Evolutionary conservation across 352 stramenopile species (phyloP).

Genomic region (Globisporangium ultimum): DNA sequence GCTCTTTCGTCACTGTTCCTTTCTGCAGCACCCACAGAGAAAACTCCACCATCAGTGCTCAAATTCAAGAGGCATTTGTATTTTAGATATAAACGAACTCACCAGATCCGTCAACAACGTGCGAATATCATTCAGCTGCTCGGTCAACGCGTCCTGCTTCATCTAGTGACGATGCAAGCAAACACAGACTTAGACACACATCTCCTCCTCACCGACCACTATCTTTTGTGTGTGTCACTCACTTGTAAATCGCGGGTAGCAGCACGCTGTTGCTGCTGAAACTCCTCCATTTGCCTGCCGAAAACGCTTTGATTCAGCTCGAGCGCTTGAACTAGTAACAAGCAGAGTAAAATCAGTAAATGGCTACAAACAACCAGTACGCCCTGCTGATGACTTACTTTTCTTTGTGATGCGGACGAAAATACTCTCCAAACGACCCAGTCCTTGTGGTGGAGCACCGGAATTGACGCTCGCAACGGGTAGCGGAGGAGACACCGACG

Average conservation of each 20-base stretch:
- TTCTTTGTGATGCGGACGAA: constrained; percentile 86
- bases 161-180: constrained; percentile 12
- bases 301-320: constrained; percentile 67
- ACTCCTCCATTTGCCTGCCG: constrained; percentile 51
- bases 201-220: too few relatives aligned
- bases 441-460: constrained; percentile 32
- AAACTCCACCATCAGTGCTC: too few relatives aligned
- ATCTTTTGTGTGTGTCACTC: background rate
- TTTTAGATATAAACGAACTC: background rate
- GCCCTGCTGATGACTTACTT: constrained; percentile 38
- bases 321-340: constrained; percentile 57
- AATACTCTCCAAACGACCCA: constrained; percentile 76
- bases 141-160: constrained; percentile 45
- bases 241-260: constrained; percentile 44
- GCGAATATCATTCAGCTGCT: constrained; percentile 55
- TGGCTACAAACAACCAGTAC: background rate
- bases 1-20: constrained; percentile 28
- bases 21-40: constrained; percentile 21
- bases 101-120: constrained; percentile 48
- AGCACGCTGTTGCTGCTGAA: constrained; percentile 36
- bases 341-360: constrained; percentile 1
- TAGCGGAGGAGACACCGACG: background rate
- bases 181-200: background rate
- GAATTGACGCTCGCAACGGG: background rate
- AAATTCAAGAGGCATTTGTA: too few relatives aligned